Evolutionary conservation across 345 rosid genomes (phyloP).

Genomic region (Turnera subulata): DNA sequence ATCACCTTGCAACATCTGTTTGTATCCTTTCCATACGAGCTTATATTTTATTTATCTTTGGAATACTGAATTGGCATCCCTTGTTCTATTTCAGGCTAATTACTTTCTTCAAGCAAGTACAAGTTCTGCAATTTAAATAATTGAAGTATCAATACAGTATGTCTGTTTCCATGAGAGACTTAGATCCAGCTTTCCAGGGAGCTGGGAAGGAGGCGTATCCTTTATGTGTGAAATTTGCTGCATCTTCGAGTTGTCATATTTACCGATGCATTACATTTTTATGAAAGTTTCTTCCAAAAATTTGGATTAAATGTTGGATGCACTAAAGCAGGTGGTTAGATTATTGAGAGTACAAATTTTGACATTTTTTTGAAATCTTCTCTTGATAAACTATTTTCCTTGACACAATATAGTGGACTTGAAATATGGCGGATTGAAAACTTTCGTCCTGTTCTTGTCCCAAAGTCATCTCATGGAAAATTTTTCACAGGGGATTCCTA

Average conservation of each 20-base stretch:
- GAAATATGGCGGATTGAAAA: slow-evolving; percentile 98
- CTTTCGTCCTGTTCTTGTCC: slow-evolving; percentile 60
- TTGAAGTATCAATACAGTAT: slow-evolving; percentile 41
- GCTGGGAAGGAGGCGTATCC: slow-evolving; percentile 99
- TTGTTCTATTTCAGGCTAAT: slow-evolving; percentile 23
- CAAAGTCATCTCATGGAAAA: slow-evolving; percentile 73
- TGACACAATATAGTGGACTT: slow-evolving; percentile 54
- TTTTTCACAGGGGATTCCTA: slow-evolving; percentile 97
- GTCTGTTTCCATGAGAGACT: slow-evolving; percentile 98
- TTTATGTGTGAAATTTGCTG: slow-evolving; percentile 23
- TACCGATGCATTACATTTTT: neutral
- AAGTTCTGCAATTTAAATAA: slow-evolving; percentile 28
- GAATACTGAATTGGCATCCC: too few relatives aligned
- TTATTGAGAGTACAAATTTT: too few relatives aligned
- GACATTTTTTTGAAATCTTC: too few relatives aligned
- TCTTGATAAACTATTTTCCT: neutral
- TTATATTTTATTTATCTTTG: too few relatives aligned
- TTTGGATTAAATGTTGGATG: too few relatives aligned
- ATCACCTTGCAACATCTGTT: neutral
- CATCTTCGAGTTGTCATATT: slow-evolving; percentile 8
- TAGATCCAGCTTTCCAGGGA: slow-evolving; percentile 96
- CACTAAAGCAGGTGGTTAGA: too few relatives aligned
- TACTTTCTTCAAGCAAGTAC: slow-evolving; percentile 22
- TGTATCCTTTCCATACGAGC: neutral
- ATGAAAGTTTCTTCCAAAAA: too few relatives aligned